Base-by-base conservation (phyloP, 192 early-diverging fungal genomes). In the Coemansia sp. region DNA sequence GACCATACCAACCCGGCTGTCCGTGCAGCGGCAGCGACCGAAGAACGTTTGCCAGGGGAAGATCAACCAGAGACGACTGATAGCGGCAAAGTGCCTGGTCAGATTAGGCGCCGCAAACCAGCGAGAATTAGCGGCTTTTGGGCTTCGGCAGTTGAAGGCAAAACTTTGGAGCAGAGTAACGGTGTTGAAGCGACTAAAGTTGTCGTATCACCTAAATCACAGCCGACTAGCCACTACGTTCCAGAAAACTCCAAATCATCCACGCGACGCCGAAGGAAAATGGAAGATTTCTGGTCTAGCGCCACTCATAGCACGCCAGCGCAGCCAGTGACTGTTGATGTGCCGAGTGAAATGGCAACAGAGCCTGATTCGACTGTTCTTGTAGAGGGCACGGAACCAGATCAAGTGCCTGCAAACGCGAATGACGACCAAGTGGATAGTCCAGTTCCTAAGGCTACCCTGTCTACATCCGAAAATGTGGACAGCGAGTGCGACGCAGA, bases 1-100 rank as follows among this genome's bases (percentile, higher is more conserved):
- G 56, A 54, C 8, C 63, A 76, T 50, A 66, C 63, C n/a, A 76
- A 65, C 22, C 40, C 73, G 1, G 33, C 18, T 1, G 19, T 58
- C 7, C 24, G 38, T 14, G 22, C 29, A 4, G 9, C 3, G 33
- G 5, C 21, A 27, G 47, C 12, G n/a, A n/a, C n/a, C 25, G 47
- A 1, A 0, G 24, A 10, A 14, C 2, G 0, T 14, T 24, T 27
- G 10, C 33, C 33, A 35, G 38, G 10, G n/a, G 4, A 31, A 22
- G 14, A 16, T 6, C 12, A n/a, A 8, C 31, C 53, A 40, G 32
- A 24, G 10, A 22, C 8, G 30, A 14, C 30, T 5, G 32, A 6
- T 19, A 28, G 3, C 24, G 33, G 23, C 12, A 40, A 3, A 10
- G 21, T 11, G 14, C 19, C 33, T 23, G 11, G 18, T 4, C 19